Percentiles rank a stretch among this genome's conserved stretches.
These are phyloP conservation scores for Vitellaria paradoxa DNA, from an alignment of 179 eudicot genomes.

Conservation along the genomic window DNA sequence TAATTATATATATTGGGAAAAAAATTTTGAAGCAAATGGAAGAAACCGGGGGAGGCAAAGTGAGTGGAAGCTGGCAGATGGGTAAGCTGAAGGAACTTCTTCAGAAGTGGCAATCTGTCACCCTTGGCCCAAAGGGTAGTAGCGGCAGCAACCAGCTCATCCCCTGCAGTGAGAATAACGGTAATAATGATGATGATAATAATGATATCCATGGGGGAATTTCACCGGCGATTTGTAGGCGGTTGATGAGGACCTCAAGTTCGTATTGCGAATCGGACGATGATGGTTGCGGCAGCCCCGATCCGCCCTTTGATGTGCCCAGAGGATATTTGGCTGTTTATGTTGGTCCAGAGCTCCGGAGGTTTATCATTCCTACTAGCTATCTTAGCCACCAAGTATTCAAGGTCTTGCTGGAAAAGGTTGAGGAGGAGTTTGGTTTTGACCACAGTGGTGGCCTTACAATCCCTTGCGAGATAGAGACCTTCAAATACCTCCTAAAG, in stretches of 20 bases:
- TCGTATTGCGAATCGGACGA: constrained; percentile 60
- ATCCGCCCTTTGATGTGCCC: constrained; percentile 67
- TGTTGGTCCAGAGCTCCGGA: constrained; percentile 74
- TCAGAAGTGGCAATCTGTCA: constrained; percentile 61
- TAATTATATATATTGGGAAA: neutral
- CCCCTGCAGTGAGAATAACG: too few relatives aligned
- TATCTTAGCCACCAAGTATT: constrained; percentile 71
- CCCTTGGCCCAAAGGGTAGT: constrained; percentile 32
- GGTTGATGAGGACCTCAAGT: constrained; percentile 27
- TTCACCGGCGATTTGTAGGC: constrained; percentile 42
- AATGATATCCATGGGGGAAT: constrained; percentile 30
- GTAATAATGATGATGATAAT: too few relatives aligned
- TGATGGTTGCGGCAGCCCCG: constrained; percentile 62
- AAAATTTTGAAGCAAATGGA: constrained; percentile 18
- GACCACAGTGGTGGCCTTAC: constrained; percentile 75
- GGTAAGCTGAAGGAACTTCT: constrained; percentile 71
- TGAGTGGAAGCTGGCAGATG: constrained; percentile 68
- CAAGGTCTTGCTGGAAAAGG: constrained; percentile 77
- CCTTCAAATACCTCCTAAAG: constrained; percentile 73
- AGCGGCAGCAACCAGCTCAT: neutral
- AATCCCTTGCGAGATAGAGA: constrained; percentile 90
- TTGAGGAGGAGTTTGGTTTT: constrained; percentile 90
- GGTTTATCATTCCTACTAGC: constrained; percentile 79
- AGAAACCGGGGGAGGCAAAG: constrained; percentile 34
- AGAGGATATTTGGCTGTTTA: constrained; percentile 82